phyloP scores from a whole-genome alignment of 108 stramenopile species.

The Schizochytrium sp. region DNA sequence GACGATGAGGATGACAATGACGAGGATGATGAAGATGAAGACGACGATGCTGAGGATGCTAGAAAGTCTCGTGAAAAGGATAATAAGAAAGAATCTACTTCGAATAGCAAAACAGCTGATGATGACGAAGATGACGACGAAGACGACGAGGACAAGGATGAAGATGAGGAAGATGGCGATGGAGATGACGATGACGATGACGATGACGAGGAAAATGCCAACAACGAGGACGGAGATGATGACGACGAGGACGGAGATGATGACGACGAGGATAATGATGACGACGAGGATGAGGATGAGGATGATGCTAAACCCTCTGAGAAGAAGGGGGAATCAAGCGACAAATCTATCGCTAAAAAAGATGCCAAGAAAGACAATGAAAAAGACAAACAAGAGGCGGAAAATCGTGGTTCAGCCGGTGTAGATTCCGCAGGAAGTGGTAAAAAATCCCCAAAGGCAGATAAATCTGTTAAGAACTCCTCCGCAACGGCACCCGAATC shows the following conservation, averaged over 20 bases:
- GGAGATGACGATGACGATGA: not conserved
- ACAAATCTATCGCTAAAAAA: too few relatives aligned
- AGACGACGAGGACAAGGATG: not conserved
- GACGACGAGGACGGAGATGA: not conserved
- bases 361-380: too few relatives aligned
- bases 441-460: too few relatives aligned
- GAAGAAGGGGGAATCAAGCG: too few relatives aligned
- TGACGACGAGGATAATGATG: not conserved
- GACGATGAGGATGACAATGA: not conserved
- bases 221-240: not conserved
- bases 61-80: not conserved
- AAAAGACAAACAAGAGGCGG: too few relatives aligned
- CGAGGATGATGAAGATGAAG: not conserved
- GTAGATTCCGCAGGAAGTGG: too few relatives aligned
- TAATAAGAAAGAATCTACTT: not conserved
- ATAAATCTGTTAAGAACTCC: too few relatives aligned
- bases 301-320: too few relatives aligned
- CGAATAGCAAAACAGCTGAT: not conserved
- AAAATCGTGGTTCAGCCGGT: too few relatives aligned
- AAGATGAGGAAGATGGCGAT: not conserved
- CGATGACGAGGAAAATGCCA: not conserved
- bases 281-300: too few relatives aligned
- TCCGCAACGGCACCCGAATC: too few relatives aligned
- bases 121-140: slow-evolving; percentile 25
- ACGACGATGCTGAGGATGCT: not conserved